Conservation (phyloP, 2,329 filamentous ascomycete genomes). For the Beauveria medogensis region DNA sequence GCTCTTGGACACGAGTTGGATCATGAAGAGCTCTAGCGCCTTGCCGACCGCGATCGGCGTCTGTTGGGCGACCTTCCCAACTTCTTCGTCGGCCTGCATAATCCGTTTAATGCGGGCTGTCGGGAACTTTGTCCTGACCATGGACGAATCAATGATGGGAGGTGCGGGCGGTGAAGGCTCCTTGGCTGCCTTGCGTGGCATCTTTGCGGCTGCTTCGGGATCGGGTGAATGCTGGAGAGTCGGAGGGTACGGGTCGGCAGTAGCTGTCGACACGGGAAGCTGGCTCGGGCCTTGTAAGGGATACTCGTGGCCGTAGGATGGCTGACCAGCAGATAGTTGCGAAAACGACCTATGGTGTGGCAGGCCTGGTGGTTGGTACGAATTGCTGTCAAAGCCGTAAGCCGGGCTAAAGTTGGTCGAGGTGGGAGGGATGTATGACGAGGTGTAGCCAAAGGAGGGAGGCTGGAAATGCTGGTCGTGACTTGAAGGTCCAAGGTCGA, state of each 20-base stretch:
- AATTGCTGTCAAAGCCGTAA: not conserved
- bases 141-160: constrained; percentile 48
- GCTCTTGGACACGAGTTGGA: constrained; percentile 81
- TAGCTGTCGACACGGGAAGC: not conserved
- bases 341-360: constrained; percentile 9
- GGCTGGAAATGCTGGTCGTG: constrained; percentile 23
- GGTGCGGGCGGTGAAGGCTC: constrained; percentile 26
- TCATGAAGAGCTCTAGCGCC: constrained; percentile 96
- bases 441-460: constrained; percentile 1
- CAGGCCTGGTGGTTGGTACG: constrained; percentile 14
- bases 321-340: not conserved
- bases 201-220: constrained; percentile 16
- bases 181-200: constrained; percentile 27
- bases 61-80: constrained; percentile 96
- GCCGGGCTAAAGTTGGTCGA: not conserved
- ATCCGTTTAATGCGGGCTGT: constrained; percentile 97
- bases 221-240: not conserved
- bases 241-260: constrained; percentile 3
- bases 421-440: constrained; percentile 6
- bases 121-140: constrained; percentile 91
- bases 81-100: constrained; percentile 98
- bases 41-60: constrained; percentile 94
- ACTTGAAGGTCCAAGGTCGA: constrained; percentile 13
- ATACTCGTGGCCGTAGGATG: not conserved
- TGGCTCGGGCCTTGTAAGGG: constrained; percentile 3